Evolutionary conservation across 2,329 filamentous ascomycete genomes (phyloP).

Genomic region (Pseudopithomyces maydicus): DNA sequence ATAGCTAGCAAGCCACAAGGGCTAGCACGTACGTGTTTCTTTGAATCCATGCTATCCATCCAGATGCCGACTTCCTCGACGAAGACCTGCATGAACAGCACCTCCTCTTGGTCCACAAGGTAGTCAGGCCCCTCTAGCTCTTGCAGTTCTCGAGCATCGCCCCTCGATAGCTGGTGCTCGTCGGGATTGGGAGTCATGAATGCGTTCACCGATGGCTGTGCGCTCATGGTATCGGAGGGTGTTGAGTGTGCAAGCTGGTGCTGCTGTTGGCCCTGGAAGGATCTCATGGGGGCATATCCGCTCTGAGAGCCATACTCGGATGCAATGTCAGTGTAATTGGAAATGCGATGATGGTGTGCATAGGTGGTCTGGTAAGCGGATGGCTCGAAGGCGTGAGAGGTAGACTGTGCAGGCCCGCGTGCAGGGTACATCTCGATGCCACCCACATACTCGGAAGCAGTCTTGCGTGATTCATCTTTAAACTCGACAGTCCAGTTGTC

Average conservation of each 20-base stretch:
- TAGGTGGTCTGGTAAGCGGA: conserved; percentile 8
- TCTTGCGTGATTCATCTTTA: conserved; percentile 84
- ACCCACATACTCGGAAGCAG: conserved; percentile 87
- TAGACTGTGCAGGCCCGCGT: background rate
- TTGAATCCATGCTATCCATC: conserved; percentile 90
- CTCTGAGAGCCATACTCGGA: conserved; percentile 6
- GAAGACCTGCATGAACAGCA: conserved; percentile 90
- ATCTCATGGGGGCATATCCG: conserved; percentile 5
- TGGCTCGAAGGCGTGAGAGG: conserved; percentile 3
- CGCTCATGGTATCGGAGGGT: conserved; percentile 49
- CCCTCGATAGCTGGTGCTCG: background rate
- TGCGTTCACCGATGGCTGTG: conserved; percentile 57
- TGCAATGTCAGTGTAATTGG: conserved; percentile 9
- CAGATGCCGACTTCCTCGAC: conserved; percentile 87
- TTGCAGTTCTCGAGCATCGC: conserved; percentile 16
- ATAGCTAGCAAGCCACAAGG: conserved; percentile 3
- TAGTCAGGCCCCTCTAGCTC: conserved; percentile 54
- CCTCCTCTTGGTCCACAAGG: conserved; percentile 75
- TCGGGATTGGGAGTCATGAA: conserved; percentile 49
- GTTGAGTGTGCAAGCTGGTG: conserved; percentile 19
- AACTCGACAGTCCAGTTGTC: conserved; percentile 76
- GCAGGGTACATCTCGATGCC: conserved; percentile 75
- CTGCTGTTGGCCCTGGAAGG: conserved; percentile 9
- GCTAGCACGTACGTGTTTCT: conserved; percentile 67
- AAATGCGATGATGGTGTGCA: conserved; percentile 17